Base-by-base conservation (phyloP, 2,329 filamentous ascomycete species). In the Fusarium continuum region DNA sequence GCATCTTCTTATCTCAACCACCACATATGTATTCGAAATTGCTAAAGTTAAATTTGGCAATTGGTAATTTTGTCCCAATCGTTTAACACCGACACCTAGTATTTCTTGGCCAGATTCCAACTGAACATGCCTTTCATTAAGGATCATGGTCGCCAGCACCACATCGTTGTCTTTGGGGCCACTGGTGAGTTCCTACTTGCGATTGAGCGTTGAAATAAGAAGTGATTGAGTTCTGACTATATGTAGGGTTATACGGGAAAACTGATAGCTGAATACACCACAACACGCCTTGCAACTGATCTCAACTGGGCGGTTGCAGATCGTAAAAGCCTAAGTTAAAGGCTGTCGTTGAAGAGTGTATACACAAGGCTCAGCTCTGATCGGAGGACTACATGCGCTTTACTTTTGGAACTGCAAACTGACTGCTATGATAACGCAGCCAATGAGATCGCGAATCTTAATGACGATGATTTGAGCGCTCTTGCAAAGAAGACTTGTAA, bases 301-400 rank as follows among this genome's bases (percentile, higher is more conserved):
- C 76, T 96, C 61, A 92, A 87, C 79, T 97, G 93, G 93, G 93
- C 92, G 13, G 81, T 97, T 51, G 91, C 92, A 39, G 93, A 93
- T 25, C 90, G 93, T 22, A 93, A 91, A 79, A 83, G 43, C 79
- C 82, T 43, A 97, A 97, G 75, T 83, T 98, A 5, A 84, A 90
- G 65, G 77, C 79, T 34, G 76, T 97, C 10, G 86, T 88, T 8
- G 80, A 87, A 47, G 86, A 91, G 50, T 83, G 93, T 73, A n/a
- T n/a, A n/a, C n/a, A 87, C 87, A 69, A 73, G 78, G 53, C 70
- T 90, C 55, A 91, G 91, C 72, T 81, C 88, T 3, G 88, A 96
- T 74, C 88, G 77, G 68, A 34, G 13, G 8, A 11, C 26, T 34
- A 32, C 29, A 8, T 35, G 14, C 6, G 20, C 8, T 5, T 13